phyloP scores from a whole-genome alignment of 805 yeast species.

The Schwanniomyces vanrijiae region DNA sequence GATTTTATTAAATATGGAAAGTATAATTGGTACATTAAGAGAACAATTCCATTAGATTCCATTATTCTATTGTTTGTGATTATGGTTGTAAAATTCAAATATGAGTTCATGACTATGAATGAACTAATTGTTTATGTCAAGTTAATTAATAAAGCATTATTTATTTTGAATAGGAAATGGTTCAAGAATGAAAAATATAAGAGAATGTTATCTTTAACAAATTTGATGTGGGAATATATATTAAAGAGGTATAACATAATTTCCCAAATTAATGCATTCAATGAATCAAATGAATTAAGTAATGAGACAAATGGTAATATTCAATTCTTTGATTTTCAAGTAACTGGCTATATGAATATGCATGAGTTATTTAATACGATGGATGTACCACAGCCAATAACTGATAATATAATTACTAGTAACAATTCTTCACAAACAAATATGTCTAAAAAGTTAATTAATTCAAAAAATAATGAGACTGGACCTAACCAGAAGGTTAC shows the following conservation, averaged over 20 bases:
- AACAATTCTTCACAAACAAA: not conserved
- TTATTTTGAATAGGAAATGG: slow-evolving; percentile 44
- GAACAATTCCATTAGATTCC: slow-evolving; percentile 62
- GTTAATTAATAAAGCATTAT: slow-evolving; percentile 41
- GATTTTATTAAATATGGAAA: slow-evolving; percentile 52
- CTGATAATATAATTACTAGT: not conserved
- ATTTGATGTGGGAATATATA: slow-evolving; percentile 43
- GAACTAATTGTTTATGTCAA: slow-evolving; percentile 40
- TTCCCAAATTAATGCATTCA: slow-evolving; percentile 25
- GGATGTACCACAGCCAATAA: slow-evolving; percentile 44
- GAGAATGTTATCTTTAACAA: slow-evolving; percentile 44
- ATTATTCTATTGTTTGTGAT: slow-evolving; percentile 52
- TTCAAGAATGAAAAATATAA: slow-evolving; percentile 47
- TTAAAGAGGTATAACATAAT: slow-evolving; percentile 35
- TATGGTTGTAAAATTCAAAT: slow-evolving; percentile 52
- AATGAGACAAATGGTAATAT: slow-evolving; percentile 16
- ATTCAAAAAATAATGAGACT: not conserved
- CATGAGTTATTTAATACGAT: slow-evolving; percentile 41
- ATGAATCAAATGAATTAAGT: slow-evolving; percentile 17
- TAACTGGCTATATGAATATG: slow-evolving; percentile 38
- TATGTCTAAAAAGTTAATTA: not conserved
- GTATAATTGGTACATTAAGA: slow-evolving; percentile 60
- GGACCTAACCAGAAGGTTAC: not conserved
- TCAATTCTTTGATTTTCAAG: slow-evolving; percentile 42
- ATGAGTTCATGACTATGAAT: slow-evolving; percentile 35